Base-by-base conservation (phyloP, 1,284 basidiomycete genomes). In the Caloboletus firmus region DNA sequence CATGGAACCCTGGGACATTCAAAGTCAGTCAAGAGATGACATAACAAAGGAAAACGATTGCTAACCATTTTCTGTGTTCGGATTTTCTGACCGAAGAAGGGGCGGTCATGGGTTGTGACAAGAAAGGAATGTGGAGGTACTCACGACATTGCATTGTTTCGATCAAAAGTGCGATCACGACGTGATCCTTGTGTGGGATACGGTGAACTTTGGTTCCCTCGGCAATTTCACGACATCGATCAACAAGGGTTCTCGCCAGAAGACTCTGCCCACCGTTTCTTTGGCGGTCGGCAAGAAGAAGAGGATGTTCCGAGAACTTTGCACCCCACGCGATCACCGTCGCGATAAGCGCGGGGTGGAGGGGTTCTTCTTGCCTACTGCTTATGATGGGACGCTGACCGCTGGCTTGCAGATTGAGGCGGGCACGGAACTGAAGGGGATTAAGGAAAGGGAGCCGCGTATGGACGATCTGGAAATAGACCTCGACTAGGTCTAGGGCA, bases 321-420 rank as follows among this genome's bases (percentile, higher is more conserved):
- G 91, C 87, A 20, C 94, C 94, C 87, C 91, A 95, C 0, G 93
- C 92, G 45, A 97, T 77, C n/a, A 95, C 87, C 1, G 89, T 88
- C 5, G 94, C 93, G 36, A 96, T 79, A 17, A 95, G 76, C 3
- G 88, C 83, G 41, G 89, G 87, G 54, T 91, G 82, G 5, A 88
- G 66, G 4, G 81, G 76, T 35, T 76, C 58, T 55, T 71, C 60
- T 42, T 69, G 57, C 52, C 64, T 53, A 31, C 13, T 57, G 32
- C 28, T 37, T 60, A 58, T 55, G 28, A 62, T 58, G 22, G 62
- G 60, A 12, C 55, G 70, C 59, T 56, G 69, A 52, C 50, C 58
- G 28, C 72, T 70, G 7, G 74, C 66, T 42, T 75, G 75, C 4
- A 81, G 62, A 56, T 82, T 82, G 51, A 91, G 75, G 18, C 84